phyloP scores from a whole-genome alignment of 2,329 filamentous ascomycete species.

The Nakataea oryzae region DNA sequence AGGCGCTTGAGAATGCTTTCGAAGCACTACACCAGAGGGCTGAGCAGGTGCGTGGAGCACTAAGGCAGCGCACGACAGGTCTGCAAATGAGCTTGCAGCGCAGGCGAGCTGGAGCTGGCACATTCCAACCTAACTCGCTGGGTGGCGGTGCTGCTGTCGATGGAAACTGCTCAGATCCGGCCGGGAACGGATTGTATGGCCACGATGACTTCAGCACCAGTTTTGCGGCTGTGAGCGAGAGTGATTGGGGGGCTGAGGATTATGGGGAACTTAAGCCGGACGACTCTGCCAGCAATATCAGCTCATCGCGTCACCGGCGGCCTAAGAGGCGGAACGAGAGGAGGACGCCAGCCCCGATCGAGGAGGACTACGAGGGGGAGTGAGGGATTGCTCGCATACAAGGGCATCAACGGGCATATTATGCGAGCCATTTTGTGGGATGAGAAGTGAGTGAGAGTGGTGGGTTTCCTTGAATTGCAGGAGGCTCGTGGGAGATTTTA shows the following conservation, averaged over 20 bases:
- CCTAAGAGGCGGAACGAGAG: conserved; percentile 59
- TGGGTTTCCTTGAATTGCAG: too few relatives aligned
- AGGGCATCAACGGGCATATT: background rate
- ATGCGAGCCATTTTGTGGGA: background rate
- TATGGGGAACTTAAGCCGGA: conserved; percentile 58
- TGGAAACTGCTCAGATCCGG: background rate
- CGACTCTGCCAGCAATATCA: conserved; percentile 73
- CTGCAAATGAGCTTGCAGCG: conserved; percentile 55
- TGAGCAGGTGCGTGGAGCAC: conserved; percentile 64
- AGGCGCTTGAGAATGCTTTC: conserved; percentile 86
- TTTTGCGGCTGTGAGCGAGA: conserved; percentile 29
- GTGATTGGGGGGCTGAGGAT: conserved; percentile 48
- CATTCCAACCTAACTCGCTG: background rate
- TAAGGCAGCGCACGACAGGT: conserved; percentile 75
- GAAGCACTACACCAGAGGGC: conserved; percentile 82
- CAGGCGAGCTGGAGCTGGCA: conserved; percentile 25
- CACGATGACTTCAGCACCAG: background rate
- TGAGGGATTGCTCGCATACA: conserved; percentile 13
- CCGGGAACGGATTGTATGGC: background rate
- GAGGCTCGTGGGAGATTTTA: too few relatives aligned
- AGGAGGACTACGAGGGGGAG: conserved; percentile 50
- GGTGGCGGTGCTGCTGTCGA: background rate
- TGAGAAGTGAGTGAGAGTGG: too few relatives aligned
- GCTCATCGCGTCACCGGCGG: conserved; percentile 55
- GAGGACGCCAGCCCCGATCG: conserved; percentile 61